phyloP scores from a whole-genome alignment of 2,329 filamentous ascomycete genomes.

The Zasmidium citrigriseum region DNA sequence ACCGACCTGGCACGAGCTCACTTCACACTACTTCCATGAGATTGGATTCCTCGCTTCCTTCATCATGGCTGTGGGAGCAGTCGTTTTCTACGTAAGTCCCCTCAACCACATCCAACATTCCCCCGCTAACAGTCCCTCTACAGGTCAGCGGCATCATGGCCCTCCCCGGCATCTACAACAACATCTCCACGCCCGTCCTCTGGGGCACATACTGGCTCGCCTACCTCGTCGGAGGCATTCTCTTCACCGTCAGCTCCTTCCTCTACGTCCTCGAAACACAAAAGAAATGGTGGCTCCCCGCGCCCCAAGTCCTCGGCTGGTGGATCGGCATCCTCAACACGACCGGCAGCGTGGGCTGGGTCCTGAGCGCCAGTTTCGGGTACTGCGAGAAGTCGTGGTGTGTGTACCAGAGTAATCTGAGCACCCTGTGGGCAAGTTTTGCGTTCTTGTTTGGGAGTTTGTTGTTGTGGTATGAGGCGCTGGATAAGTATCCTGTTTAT shows the following conservation, averaged over 20 bases:
- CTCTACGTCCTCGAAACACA: slow-evolving; percentile 35
- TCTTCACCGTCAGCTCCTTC: slow-evolving; percentile 29
- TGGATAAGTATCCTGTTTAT: slow-evolving; percentile 16
- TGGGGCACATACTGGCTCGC: slow-evolving; percentile 29
- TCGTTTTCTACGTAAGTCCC: slow-evolving; percentile 25
- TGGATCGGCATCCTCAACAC: slow-evolving; percentile 32
- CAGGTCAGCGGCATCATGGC: slow-evolving; percentile 30
- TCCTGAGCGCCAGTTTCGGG: slow-evolving; percentile 31
- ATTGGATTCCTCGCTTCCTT: slow-evolving; percentile 34
- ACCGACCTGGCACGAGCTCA: slow-evolving; percentile 23
- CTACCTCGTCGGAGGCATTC: slow-evolving; percentile 28
- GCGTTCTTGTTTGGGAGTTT: slow-evolving; percentile 33
- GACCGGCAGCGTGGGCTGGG: slow-evolving; percentile 30
- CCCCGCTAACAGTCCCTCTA: neutral
- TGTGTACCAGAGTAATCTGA: slow-evolving; percentile 27
- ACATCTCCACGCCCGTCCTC: slow-evolving; percentile 13
- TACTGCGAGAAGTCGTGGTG: slow-evolving; percentile 28
- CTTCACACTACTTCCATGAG: slow-evolving; percentile 29
- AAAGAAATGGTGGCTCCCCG: slow-evolving; percentile 31
- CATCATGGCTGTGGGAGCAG: slow-evolving; percentile 28
- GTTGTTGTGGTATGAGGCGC: slow-evolving; percentile 33
- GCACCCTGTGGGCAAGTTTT: slow-evolving; percentile 31
- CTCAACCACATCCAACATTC: no score
- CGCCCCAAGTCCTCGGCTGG: slow-evolving; percentile 29
- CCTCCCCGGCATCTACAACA: slow-evolving; percentile 31